phyloP scores from a whole-genome alignment of 176 grass and related monocot genomes.

The Secale cereale region DNA sequence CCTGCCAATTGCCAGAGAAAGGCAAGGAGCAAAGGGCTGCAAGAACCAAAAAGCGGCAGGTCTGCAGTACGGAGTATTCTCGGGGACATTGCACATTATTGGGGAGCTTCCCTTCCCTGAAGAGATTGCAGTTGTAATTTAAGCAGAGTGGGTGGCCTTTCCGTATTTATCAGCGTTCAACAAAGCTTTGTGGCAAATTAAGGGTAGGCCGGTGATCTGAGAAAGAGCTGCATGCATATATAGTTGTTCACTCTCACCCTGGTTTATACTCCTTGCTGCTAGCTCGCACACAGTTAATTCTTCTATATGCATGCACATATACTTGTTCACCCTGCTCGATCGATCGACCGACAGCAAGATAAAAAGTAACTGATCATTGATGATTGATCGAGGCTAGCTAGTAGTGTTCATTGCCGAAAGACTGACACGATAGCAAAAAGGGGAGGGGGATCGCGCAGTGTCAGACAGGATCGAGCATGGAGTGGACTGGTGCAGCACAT shows the following conservation, averaged over 20 bases:
- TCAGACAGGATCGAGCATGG: neutral
- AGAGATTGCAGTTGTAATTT: conserved; percentile 28
- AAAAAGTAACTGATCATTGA: neutral
- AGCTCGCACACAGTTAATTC: no score
- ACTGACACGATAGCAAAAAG: neutral
- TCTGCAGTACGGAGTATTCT: conserved; percentile 4
- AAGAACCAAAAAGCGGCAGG: neutral
- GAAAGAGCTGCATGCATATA: neutral
- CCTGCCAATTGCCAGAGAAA: conserved; percentile 20
- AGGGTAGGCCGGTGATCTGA: neutral
- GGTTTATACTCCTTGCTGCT: neutral
- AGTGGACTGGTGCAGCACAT: neutral
- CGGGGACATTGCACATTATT: neutral
- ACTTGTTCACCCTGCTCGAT: neutral
- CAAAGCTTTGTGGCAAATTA: conserved; percentile 34
- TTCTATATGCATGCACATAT: no score
- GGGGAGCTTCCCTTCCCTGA: conserved; percentile 26
- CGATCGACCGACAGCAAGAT: neutral
- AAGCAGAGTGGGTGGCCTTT: conserved; percentile 26
- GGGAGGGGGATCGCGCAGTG: neutral
- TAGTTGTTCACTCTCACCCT: neutral
- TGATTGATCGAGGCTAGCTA: neutral
- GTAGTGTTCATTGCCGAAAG: neutral
- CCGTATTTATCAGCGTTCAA: conserved; percentile 18
- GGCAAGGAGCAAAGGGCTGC: conserved; percentile 1